Percentiles rank a stretch among this genome's conserved stretches.
Evolutionary conservation across 257 asterid species (phyloP).

Genomic region (Ajuga chamaepitys): DNA sequence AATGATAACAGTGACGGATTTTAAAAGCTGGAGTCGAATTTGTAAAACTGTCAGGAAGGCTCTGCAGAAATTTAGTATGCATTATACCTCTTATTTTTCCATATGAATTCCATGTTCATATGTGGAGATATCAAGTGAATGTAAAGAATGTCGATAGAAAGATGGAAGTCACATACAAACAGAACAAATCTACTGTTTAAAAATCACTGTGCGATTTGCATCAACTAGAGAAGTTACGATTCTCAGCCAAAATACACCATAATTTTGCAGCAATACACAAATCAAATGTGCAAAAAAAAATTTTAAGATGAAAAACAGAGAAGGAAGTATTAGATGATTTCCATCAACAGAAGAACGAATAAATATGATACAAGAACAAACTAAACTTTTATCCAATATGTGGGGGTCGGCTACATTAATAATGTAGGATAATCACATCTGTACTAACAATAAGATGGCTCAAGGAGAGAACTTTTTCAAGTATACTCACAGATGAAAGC

Average conservation of each 20-base stretch:
- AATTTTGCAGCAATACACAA: background rate
- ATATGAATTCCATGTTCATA: background rate
- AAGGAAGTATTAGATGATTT: background rate
- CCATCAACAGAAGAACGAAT: background rate
- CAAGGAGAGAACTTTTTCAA: background rate
- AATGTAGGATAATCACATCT: no score
- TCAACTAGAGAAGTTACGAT: background rate
- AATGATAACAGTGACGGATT: background rate
- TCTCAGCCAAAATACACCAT: background rate
- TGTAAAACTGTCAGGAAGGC: background rate
- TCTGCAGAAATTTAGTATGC: background rate
- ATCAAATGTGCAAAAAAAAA: background rate
- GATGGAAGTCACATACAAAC: background rate
- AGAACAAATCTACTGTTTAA: background rate
- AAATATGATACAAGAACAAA: background rate
- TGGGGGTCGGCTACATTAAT: no score
- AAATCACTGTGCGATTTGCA: background rate
- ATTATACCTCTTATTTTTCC: background rate
- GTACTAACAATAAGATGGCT: no score
- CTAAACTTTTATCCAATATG: no score
- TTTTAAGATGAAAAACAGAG: background rate
- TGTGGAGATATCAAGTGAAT: background rate
- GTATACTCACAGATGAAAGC: conserved; percentile 88
- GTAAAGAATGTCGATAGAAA: background rate
- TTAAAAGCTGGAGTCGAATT: background rate